These are phyloP conservation scores for Glycine tomentella DNA, from an alignment of 306 rosid species.

Conservation along the genomic window DNA sequence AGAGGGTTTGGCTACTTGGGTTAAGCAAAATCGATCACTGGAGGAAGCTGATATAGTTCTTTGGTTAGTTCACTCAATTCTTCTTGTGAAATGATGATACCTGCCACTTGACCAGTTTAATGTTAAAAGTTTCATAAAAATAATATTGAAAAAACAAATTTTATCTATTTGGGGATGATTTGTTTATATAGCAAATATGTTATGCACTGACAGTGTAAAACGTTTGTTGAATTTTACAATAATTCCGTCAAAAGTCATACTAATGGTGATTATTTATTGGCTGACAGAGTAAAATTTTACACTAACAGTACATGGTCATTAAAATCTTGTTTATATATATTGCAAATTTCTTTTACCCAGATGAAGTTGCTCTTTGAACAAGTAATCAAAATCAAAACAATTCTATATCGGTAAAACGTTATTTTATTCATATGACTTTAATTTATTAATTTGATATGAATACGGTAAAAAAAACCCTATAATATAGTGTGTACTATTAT, in stretches of 20 bases:
- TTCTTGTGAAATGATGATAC: not conserved
- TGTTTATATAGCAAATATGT: too few relatives aligned
- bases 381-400: not conserved
- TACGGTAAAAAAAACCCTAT: not conserved
- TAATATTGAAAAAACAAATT: not conserved
- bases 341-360: not conserved
- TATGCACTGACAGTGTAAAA: too few relatives aligned
- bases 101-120: not conserved
- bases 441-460: not conserved
- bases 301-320: too few relatives aligned
- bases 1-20: conserved; percentile 89
- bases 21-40: conserved; percentile 68
- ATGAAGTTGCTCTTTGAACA: not conserved
- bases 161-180: not conserved
- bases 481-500: not conserved
- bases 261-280: too few relatives aligned
- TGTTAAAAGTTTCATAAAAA: not conserved
- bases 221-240: too few relatives aligned
- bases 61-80: conserved; percentile 60
- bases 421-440: not conserved
- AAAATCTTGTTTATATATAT: not conserved
- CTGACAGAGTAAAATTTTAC: too few relatives aligned
- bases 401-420: not conserved
- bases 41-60: conserved; percentile 87
- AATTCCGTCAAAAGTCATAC: too few relatives aligned